Evolutionary conservation across 2,329 filamentous ascomycete species (phyloP).

Genomic region (Cladosporium cucumerinum): DNA sequence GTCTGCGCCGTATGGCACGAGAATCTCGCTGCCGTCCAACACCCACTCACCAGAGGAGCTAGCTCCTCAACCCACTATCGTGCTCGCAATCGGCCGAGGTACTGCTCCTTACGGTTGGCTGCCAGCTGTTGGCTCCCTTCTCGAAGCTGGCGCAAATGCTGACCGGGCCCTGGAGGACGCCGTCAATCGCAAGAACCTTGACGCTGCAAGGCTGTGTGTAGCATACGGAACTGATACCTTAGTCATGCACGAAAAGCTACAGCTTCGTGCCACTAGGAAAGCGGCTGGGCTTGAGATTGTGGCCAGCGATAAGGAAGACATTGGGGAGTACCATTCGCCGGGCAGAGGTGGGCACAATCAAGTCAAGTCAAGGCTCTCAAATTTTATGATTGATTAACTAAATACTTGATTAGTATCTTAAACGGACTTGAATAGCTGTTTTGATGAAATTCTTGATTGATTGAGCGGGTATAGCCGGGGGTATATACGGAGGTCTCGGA

Average conservation of each 20-base stretch:
- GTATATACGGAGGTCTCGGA: too few species aligned
- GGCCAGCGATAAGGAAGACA: background rate
- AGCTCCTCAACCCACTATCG: background rate
- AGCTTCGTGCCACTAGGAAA: background rate
- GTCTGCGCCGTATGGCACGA: conserved; percentile 15
- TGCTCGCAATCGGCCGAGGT: background rate
- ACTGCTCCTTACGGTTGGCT: background rate
- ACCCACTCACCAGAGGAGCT: conserved; percentile 17
- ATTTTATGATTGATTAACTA: too few species aligned
- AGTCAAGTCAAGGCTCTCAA: too few species aligned
- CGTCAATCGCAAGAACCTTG: conserved; percentile 7
- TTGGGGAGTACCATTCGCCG: background rate
- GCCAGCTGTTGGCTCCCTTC: conserved; percentile 11
- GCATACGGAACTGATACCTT: conserved; percentile 5
- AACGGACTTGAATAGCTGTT: too few species aligned
- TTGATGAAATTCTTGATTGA: too few species aligned
- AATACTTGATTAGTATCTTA: too few species aligned
- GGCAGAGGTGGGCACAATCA: too few species aligned
- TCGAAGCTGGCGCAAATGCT: conserved; percentile 14
- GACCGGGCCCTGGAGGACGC: background rate
- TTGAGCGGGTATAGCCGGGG: too few species aligned
- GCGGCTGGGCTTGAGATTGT: background rate
- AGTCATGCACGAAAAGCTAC: background rate
- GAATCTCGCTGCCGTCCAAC: conserved; percentile 15
- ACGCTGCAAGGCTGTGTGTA: conserved; percentile 14